Evolutionary conservation across 495 filamentous ascomycete species (phyloP).

Genomic region (Aspergillus carlsbadensis): DNA sequence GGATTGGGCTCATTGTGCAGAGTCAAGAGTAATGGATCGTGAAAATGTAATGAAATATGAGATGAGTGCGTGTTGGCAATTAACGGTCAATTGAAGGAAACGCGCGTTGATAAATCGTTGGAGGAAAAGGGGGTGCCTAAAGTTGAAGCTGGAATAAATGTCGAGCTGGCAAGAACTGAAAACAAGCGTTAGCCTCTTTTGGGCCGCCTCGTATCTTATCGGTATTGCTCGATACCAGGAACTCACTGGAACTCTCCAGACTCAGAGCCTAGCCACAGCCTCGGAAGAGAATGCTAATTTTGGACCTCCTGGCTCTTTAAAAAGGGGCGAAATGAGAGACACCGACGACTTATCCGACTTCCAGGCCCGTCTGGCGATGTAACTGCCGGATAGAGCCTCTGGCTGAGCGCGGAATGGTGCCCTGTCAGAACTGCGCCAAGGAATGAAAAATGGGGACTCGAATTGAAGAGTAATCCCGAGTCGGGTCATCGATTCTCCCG

Average conservation of each 20-base stretch:
- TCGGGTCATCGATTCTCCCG: too few species aligned
- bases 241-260: too few species aligned
- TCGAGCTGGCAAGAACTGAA: slow-evolving; percentile 14
- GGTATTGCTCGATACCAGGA: not conserved
- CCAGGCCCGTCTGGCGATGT: not conserved
- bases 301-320: not conserved
- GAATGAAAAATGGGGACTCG: too few species aligned
- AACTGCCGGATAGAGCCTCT: not conserved
- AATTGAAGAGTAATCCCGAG: too few species aligned
- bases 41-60: not conserved
- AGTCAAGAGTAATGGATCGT: not conserved
- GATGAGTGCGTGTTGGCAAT: too few species aligned
- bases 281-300: not conserved
- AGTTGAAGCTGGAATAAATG: slow-evolving; percentile 4
- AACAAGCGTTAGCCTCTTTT: slow-evolving; percentile 11
- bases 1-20: slow-evolving; percentile 75
- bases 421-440: not conserved
- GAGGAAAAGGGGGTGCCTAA: slow-evolving; percentile 12
- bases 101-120: slow-evolving; percentile 6
- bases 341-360: not conserved
- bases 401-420: slow-evolving; percentile 4
- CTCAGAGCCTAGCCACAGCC: slow-evolving; percentile 8
- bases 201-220: slow-evolving; percentile 10
- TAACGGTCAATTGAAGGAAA: not conserved
- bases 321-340: not conserved